phyloP scores from a whole-genome alignment of 2,329 filamentous ascomycete genomes.

The Venturia carpophila region DNA sequence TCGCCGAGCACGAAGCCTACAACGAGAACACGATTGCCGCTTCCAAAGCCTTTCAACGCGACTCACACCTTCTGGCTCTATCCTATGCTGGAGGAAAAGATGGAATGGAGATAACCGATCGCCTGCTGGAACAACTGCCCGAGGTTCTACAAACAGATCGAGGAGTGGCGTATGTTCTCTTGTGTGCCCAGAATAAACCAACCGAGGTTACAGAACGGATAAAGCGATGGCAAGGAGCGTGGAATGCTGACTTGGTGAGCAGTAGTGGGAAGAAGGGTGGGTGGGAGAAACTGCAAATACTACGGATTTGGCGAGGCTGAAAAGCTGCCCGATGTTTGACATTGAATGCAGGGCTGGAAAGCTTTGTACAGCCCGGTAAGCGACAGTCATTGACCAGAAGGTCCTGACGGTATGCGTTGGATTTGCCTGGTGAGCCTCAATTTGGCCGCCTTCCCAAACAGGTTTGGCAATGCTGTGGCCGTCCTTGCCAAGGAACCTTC shows the following conservation, averaged over 20 bases:
- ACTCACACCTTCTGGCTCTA: slow-evolving; percentile 74
- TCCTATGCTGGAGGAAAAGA: slow-evolving; percentile 84
- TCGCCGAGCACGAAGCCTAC: slow-evolving; percentile 34
- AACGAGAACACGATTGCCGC: slow-evolving; percentile 23
- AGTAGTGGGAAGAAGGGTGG: slow-evolving; percentile 80
- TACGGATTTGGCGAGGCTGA: slow-evolving; percentile 61
- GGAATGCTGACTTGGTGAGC: slow-evolving; percentile 71
- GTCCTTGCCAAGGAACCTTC: too few relatives aligned
- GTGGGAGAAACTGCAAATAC: slow-evolving; percentile 87
- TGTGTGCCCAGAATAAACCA: slow-evolving; percentile 87
- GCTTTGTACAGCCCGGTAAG: neutral
- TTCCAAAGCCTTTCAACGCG: slow-evolving; percentile 56
- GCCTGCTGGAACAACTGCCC: slow-evolving; percentile 64
- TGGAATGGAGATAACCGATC: slow-evolving; percentile 89
- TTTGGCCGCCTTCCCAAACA: too few relatives aligned
- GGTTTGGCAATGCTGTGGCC: too few relatives aligned
- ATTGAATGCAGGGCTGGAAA: neutral
- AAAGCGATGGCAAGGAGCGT: slow-evolving; percentile 46
- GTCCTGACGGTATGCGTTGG: too few relatives aligned
- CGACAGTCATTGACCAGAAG: too few relatives aligned
- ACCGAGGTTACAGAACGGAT: slow-evolving; percentile 61
- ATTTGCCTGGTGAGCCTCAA: too few relatives aligned
- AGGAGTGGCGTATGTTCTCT: slow-evolving; percentile 80
- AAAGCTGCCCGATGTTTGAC: neutral
- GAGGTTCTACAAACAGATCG: slow-evolving; percentile 50